phyloP scores from a whole-genome alignment of 192 early-diverging fungal genomes.

The Backusella tuberculispora region DNA sequence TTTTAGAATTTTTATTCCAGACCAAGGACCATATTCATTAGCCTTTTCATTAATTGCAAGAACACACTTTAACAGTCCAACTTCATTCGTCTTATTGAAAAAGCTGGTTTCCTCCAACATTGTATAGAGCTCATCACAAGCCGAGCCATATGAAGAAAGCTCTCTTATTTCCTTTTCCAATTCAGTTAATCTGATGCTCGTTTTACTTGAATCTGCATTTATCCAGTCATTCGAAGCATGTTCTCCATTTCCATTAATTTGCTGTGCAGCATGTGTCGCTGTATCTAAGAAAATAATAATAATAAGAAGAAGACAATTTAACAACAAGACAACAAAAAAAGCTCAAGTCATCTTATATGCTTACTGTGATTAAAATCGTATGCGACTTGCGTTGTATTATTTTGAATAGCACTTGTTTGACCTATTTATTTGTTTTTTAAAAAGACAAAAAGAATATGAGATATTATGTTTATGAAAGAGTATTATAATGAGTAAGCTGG shows the following conservation, averaged over 20 bases:
- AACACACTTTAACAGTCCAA: not conserved
- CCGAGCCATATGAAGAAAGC: constrained; percentile 13
- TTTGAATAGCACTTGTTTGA: not conserved
- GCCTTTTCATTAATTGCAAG: constrained; percentile 1
- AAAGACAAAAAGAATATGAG: not conserved
- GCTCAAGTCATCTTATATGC: not conserved
- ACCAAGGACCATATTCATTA: constrained; percentile 16
- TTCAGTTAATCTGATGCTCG: not conserved
- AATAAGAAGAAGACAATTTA: not conserved
- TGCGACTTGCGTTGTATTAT: not conserved
- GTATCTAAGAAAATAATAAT: not conserved
- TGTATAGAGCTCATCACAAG: constrained; percentile 20
- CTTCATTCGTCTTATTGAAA: not conserved
- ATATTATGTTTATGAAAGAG: too few species aligned
- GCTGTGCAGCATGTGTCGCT: not conserved
- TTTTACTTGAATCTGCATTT: not conserved
- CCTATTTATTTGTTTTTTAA: not conserved
- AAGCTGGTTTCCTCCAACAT: not conserved
- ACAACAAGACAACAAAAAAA: not conserved
- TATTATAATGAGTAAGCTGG: not conserved
- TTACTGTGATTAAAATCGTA: not conserved
- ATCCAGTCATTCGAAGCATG: not conserved
- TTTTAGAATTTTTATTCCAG: not conserved
- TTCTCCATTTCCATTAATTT: not conserved
- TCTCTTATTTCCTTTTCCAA: constrained; percentile 21